Percentiles rank a stretch among this genome's conserved stretches.
Conservation (phyloP, 495 filamentous ascomycete species). For the Aspergillus nanangensis region DNA sequence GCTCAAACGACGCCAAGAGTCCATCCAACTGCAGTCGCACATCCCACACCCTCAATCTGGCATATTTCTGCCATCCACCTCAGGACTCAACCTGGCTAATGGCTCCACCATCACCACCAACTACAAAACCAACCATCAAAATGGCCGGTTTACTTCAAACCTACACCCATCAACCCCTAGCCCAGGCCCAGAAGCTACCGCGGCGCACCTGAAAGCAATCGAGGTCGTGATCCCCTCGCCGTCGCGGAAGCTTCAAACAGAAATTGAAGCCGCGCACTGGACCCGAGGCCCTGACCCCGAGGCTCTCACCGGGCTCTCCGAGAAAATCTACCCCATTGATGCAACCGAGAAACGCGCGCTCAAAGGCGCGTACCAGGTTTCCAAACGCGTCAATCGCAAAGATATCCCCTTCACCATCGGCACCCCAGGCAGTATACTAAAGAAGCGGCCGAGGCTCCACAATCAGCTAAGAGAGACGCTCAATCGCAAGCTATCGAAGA, state of each 20-base stretch:
- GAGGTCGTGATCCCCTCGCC: conserved; percentile 25
- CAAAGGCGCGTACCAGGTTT: conserved; percentile 19
- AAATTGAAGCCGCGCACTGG: conserved; percentile 10
- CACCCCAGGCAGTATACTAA: conserved; percentile 7
- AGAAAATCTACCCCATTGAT: conserved; percentile 22
- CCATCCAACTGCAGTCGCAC: too few relatives aligned
- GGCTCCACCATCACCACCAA: background rate
- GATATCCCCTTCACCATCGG: conserved; percentile 6
- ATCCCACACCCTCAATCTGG: too few relatives aligned
- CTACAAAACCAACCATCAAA: background rate
- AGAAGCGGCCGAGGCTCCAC: background rate
- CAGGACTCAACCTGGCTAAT: too few relatives aligned
- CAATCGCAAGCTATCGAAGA: conserved; percentile 18
- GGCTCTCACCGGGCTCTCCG: conserved; percentile 14
- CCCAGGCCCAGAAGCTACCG: background rate
- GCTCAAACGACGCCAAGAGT: too few relatives aligned
- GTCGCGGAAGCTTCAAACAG: conserved; percentile 11
- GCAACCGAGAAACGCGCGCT: conserved; percentile 14
- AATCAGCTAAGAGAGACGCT: conserved; percentile 14
- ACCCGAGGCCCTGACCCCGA: background rate
- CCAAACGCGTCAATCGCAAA: conserved; percentile 13
- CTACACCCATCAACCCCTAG: conserved; percentile 7
- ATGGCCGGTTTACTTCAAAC: background rate
- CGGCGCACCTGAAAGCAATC: background rate
- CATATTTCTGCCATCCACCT: too few relatives aligned